Evolutionary conservation across 257 asterid species (phyloP).

Genomic region (Marsdenia floribunda): DNA sequence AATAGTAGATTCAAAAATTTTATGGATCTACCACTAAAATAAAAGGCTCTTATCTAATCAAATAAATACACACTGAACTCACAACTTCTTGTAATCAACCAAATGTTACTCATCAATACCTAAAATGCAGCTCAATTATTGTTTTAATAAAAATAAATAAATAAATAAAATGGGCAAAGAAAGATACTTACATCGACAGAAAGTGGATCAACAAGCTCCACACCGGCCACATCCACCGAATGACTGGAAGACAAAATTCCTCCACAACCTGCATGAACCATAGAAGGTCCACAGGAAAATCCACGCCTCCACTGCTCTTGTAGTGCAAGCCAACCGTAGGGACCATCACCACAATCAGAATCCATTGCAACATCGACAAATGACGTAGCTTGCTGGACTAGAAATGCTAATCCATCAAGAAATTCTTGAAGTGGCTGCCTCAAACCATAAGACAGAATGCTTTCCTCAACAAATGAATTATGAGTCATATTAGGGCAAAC

Average conservation of each 20-base stretch:
- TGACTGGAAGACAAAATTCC: constrained; percentile 92
- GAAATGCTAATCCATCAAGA: constrained; percentile 88
- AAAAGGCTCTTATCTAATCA: neutral
- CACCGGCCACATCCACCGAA: constrained; percentile 92
- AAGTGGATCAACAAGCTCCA: constrained; percentile 96
- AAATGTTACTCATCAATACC: neutral
- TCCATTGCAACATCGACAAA: constrained; percentile 95
- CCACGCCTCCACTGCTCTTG: constrained; percentile 99
- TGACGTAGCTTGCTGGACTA: constrained; percentile 98
- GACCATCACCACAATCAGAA: constrained; percentile 96
- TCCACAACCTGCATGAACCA: constrained; percentile 99
- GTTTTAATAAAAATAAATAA: neutral
- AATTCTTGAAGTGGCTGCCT: constrained; percentile 95
- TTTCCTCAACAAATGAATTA: constrained; percentile 83
- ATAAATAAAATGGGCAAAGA: neutral
- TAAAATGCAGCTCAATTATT: neutral
- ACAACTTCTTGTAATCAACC: neutral
- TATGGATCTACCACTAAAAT: neutral
- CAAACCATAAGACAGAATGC: constrained; percentile 83
- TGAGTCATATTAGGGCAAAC: constrained; percentile 55
- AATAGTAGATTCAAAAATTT: neutral
- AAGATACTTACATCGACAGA: constrained; percentile 68
- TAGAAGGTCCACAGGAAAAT: constrained; percentile 95
- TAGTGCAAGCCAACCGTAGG: constrained; percentile 93
- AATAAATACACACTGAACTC: neutral